A percentile compares a stretch with the other conserved stretches of the same genome.
Evolutionary conservation across 306 rosid genomes (phyloP).

Genomic region (Prunus mume): DNA sequence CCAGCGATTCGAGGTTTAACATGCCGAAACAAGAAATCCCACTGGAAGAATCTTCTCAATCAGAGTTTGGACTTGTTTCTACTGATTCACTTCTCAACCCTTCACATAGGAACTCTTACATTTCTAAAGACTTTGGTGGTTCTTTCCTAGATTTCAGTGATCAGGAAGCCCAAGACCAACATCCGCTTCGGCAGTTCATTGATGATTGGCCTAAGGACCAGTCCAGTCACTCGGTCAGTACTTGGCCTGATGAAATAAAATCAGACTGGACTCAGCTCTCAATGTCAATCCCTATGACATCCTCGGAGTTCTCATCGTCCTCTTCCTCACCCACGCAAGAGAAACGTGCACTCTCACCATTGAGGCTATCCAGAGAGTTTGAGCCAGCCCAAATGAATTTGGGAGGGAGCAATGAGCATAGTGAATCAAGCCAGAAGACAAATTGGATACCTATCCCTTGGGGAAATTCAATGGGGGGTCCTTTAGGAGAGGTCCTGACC

Average conservation of each 20-base stretch:
- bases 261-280: conserved; percentile 54
- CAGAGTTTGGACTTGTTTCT: conserved; percentile 47
- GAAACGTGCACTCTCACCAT: conserved; percentile 35
- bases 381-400: conserved; percentile 35
- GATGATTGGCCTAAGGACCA: conserved; percentile 47
- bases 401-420: conserved; percentile 19
- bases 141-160: conserved; percentile 41
- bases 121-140: conserved; percentile 37
- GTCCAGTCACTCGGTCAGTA: conserved; percentile 27
- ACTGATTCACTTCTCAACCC: conserved; percentile 51
- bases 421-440: conserved; percentile 15
- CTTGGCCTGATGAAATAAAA: conserved; percentile 45
- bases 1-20: conserved; percentile 13
- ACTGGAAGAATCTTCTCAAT: conserved; percentile 27
- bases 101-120: conserved; percentile 36
- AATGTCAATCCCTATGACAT: conserved; percentile 43
- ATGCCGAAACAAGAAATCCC: conserved; percentile 16
- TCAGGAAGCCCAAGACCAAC: conserved; percentile 37
- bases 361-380: conserved; percentile 35
- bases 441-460: conserved; percentile 30
- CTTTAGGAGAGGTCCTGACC: conserved; percentile 52
- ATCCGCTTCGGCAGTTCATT: conserved; percentile 37
- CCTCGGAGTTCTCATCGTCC: conserved; percentile 43
- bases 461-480: conserved; percentile 51
- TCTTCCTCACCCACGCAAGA: conserved; percentile 39